These are phyloP conservation scores for Lotmaria passim DNA, from an alignment of 208 protist species.

Conservation along the genomic window DNA sequence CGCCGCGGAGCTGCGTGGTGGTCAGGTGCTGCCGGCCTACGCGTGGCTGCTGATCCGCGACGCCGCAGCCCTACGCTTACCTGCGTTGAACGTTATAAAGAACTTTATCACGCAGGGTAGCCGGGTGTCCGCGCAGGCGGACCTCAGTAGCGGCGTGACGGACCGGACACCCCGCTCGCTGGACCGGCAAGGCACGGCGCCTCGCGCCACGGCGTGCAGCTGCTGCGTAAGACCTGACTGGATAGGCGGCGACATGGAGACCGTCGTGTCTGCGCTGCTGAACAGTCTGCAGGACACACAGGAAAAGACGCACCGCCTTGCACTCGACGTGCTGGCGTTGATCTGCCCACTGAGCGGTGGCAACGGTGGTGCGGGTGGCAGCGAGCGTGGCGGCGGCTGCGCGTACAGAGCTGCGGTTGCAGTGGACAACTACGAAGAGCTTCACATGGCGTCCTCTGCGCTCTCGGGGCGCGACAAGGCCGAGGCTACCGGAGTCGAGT, in stretches of 20 bases:
- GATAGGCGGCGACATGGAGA: slow-evolving; percentile 33
- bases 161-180: not conserved
- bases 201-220: no score
- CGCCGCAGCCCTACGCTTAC: slow-evolving; percentile 26
- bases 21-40: slow-evolving; percentile 36
- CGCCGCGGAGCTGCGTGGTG: slow-evolving; percentile 25
- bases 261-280: slow-evolving; percentile 37
- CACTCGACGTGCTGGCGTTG: slow-evolving; percentile 48
- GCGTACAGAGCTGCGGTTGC: no score
- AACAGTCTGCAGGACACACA: slow-evolving; percentile 49
- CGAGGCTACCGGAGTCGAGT: no score
- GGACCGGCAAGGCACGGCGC: no score
- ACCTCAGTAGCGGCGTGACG: not conserved
- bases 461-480: no score
- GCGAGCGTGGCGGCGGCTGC: no score
- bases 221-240: slow-evolving; percentile 28
- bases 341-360: slow-evolving; percentile 41
- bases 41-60: slow-evolving; percentile 39
- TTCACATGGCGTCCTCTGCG: no score
- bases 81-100: slow-evolving; percentile 36
- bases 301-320: slow-evolving; percentile 45
- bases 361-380: not conserved
- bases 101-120: slow-evolving; percentile 30
- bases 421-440: no score
- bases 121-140: not conserved